phyloP scores from a whole-genome alignment of 352 stramenopile genomes.

The Phytophthora sp. region DNA sequence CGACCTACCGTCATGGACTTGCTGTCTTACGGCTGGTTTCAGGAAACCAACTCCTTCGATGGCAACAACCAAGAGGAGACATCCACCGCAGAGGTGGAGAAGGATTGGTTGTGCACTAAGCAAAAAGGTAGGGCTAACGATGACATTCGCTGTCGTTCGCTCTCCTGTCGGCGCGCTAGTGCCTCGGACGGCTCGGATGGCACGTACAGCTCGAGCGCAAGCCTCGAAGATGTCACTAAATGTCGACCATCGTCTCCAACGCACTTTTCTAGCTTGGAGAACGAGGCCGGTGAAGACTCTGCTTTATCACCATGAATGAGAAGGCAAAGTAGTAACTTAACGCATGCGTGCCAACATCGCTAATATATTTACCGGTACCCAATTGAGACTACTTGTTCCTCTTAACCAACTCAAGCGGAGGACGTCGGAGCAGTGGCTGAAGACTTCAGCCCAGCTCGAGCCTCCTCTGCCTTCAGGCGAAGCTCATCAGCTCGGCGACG shows the following conservation, averaged over 20 bases:
- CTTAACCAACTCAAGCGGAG: slow-evolving; percentile 23
- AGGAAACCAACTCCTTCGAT: slow-evolving; percentile 19
- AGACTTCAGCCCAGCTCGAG: slow-evolving; percentile 41
- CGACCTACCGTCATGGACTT: slow-evolving; percentile 69
- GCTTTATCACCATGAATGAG: slow-evolving; percentile 7
- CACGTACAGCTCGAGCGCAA: slow-evolving; percentile 67
- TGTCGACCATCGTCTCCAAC: slow-evolving; percentile 21
- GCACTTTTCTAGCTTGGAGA: slow-evolving; percentile 28
- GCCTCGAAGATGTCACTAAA: slow-evolving; percentile 56
- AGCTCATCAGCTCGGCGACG: slow-evolving; percentile 64
- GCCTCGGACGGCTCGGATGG: slow-evolving; percentile 55
- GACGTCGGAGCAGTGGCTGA: slow-evolving; percentile 20
- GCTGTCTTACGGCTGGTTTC: slow-evolving; percentile 66
- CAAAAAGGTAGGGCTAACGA: slow-evolving; percentile 13
- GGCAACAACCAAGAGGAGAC: slow-evolving; percentile 22
- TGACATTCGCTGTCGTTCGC: slow-evolving; percentile 40
- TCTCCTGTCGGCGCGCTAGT: slow-evolving; percentile 52
- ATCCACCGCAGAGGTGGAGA: slow-evolving; percentile 9
- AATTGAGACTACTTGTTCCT: slow-evolving; percentile 8
- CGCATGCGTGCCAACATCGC: slow-evolving; percentile 2
- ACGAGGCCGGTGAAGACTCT: slow-evolving; percentile 6
- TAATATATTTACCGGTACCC: slow-evolving; percentile 34
- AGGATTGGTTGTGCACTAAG: slow-evolving; percentile 32
- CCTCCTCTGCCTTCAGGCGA: slow-evolving; percentile 56
- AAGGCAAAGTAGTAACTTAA: slow-evolving; percentile 30